Percentiles rank a stretch among this genome's conserved stretches.
Conservation (phyloP, 768 basidiomycete genomes). For the Lyophyllum atratum region DNA sequence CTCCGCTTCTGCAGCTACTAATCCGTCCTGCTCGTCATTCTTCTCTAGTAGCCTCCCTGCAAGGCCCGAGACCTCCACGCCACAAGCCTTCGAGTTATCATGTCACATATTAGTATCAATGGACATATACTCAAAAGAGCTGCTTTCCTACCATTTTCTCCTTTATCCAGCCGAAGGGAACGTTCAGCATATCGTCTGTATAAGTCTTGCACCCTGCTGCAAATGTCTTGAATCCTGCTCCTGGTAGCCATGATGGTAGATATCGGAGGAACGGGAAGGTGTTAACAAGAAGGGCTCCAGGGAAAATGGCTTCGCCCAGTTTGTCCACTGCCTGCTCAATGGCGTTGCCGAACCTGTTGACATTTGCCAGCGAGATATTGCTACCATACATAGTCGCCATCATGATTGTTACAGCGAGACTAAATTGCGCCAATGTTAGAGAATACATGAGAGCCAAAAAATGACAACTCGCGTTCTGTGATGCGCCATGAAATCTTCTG, state of each 20-base stretch:
- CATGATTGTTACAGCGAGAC: constrained; percentile 13
- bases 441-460: neutral
- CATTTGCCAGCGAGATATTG: constrained; percentile 19
- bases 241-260: constrained; percentile 39
- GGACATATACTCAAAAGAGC: too few species aligned
- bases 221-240: constrained; percentile 24
- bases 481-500: constrained; percentile 14
- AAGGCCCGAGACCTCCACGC: constrained; percentile 5
- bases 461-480: constrained; percentile 2
- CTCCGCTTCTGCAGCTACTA: neutral
- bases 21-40: neutral
- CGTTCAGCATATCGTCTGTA: constrained; percentile 16
- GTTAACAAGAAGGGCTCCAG: constrained; percentile 27
- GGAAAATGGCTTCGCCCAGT: constrained; percentile 13
- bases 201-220: constrained; percentile 12
- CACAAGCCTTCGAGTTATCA: neutral
- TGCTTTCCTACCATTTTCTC: constrained; percentile 12
- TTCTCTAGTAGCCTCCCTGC: constrained; percentile 12
- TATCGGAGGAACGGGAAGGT: constrained; percentile 30
- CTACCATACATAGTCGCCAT: constrained; percentile 31
- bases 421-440: neutral
- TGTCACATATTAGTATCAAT: too few species aligned
- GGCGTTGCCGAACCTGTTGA: constrained; percentile 23
- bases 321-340: constrained; percentile 20
- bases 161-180: constrained; percentile 14